phyloP scores from a whole-genome alignment of 2,329 filamentous ascomycete genomes.

The Aspergillus sergii region DNA sequence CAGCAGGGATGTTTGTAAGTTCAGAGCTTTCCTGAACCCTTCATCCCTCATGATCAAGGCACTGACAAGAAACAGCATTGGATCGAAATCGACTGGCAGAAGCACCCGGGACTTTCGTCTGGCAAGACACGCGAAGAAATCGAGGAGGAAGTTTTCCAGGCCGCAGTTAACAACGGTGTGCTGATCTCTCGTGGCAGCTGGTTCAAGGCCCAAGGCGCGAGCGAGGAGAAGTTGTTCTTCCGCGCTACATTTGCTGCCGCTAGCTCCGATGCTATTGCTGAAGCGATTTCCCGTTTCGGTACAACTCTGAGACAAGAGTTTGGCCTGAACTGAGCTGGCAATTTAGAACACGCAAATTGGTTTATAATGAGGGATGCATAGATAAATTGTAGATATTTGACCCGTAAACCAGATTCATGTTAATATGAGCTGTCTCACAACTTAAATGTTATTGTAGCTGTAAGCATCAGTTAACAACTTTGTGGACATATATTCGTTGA shows the following conservation, averaged over 20 bases:
- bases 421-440: neutral
- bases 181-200: slow-evolving; percentile 84
- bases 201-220: slow-evolving; percentile 77
- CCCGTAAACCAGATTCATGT: neutral
- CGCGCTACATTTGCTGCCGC: slow-evolving; percentile 87
- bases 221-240: slow-evolving; percentile 73
- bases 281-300: slow-evolving; percentile 75
- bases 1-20: slow-evolving; percentile 91
- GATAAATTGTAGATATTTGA: neutral
- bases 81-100: slow-evolving; percentile 50
- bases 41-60: neutral
- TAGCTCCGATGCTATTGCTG: slow-evolving; percentile 67
- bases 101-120: slow-evolving; percentile 44
- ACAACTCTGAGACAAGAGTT: slow-evolving; percentile 69
- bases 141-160: slow-evolving; percentile 84
- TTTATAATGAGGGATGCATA: neutral
- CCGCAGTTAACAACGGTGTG: slow-evolving; percentile 74
- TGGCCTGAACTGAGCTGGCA: slow-evolving; percentile 38
- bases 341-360: neutral
- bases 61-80: slow-evolving; percentile 41
- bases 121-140: slow-evolving; percentile 53
- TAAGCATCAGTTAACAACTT: neutral
- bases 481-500: neutral
- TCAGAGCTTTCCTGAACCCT: neutral
- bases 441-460: neutral